Percentiles rank a stretch among this genome's conserved stretches.
These are phyloP conservation scores for Hydrangea macrophylla DNA, from an alignment of 148 eudicot species.

Conservation along the genomic window DNA sequence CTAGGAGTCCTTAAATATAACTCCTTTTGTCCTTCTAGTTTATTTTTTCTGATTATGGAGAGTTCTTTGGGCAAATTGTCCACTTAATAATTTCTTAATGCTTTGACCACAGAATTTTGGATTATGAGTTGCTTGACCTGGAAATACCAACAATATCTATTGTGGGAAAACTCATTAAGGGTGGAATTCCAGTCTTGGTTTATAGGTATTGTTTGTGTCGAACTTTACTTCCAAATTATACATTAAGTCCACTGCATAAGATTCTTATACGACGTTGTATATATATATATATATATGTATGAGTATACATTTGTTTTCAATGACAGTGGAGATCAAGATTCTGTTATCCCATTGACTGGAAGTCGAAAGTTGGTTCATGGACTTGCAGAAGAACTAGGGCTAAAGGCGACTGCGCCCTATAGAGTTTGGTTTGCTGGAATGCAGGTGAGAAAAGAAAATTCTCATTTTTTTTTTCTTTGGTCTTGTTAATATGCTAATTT, in stretches of 20 bases:
- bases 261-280: neutral
- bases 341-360: constrained; percentile 34
- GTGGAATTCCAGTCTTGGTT: constrained; percentile 25
- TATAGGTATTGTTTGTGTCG: constrained; percentile 23
- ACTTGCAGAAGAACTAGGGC: constrained; percentile 29
- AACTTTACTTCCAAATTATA: constrained; percentile 7
- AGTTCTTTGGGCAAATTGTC: neutral
- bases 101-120: constrained; percentile 20
- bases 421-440: constrained; percentile 38
- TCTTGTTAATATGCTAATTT: no score
- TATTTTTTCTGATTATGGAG: neutral
- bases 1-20: no score
- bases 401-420: constrained; percentile 33
- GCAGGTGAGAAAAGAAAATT: no score
- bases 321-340: constrained; percentile 45
- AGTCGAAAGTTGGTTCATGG: constrained; percentile 27
- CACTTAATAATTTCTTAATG: no score
- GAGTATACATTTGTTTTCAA: neutral
- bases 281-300: no score
- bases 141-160: constrained; percentile 27
- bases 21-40: neutral
- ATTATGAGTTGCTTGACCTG: constrained; percentile 27
- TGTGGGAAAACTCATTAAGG: constrained; percentile 25
- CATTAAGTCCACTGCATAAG: neutral
- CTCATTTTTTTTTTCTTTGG: no score